Conservation (phyloP, 1,284 basidiomycete genomes). For the Cutaneotrichosporon spelunceum region DNA sequence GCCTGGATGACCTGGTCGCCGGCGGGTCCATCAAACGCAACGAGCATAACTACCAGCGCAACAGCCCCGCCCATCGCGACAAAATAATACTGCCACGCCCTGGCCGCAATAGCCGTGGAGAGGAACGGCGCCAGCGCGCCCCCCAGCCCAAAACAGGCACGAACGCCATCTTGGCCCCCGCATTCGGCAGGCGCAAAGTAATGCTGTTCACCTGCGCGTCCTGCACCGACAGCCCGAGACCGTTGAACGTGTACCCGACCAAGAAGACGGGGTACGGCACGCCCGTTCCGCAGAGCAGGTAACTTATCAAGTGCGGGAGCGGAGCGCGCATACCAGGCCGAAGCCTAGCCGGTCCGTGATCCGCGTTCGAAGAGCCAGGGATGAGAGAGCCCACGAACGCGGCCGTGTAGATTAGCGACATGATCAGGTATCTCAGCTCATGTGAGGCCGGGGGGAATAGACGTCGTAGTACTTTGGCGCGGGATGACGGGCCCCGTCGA, state of each 20-base stretch:
- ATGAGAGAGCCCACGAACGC: conserved; percentile 16
- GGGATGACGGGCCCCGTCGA: conserved; percentile 22
- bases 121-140: conserved; percentile 62
- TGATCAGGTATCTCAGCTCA: conserved; percentile 25
- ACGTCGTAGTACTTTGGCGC: conserved; percentile 23
- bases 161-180: conserved; percentile 22
- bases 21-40: conserved; percentile 21
- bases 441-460: neutral
- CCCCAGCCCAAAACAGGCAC: conserved; percentile 54
- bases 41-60: conserved; percentile 12
- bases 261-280: conserved; percentile 20
- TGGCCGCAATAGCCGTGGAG: conserved; percentile 59
- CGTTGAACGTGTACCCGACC: conserved; percentile 17
- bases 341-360: conserved; percentile 61
- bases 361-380: conserved; percentile 51
- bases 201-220: conserved; percentile 28
- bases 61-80: conserved; percentile 20
- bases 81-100: conserved; percentile 20
- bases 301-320: conserved; percentile 11
- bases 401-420: conserved; percentile 20
- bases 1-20: conserved; percentile 23
- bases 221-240: conserved; percentile 19
- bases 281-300: conserved; percentile 16
- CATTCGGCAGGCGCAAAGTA: conserved; percentile 21
- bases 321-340: conserved; percentile 55